Evolutionary conservation across 2,329 filamentous ascomycete genomes (phyloP), one percentile per base, ranked within the genome.

Genomic region (Fusarium subtropicale): DNA sequence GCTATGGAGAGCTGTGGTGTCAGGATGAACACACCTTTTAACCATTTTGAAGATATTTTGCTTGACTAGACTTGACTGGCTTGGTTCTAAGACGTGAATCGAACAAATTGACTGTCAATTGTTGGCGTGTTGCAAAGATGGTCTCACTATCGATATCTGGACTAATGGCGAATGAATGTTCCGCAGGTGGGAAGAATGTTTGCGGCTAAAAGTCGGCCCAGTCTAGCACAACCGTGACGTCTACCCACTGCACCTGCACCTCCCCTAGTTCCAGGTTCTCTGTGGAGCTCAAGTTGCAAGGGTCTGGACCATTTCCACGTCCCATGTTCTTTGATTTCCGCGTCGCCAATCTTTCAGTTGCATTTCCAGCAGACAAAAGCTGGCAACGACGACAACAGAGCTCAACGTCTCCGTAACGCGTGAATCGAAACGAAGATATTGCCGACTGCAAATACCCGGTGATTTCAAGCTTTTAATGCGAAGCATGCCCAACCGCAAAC

Each of bases 401-500:
- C 52, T 44, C 52, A 45, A 38, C 56, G 48, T 30, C 56, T 20
- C 12, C 9, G 18, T 5, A 28, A 55, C 63, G 63, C 45, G 56
- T 55, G 46, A 41, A 28, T 42, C 44, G 22, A 42, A 18, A 44
- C 24, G 12, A 61, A 38, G 22, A n/a, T 33, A 56, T 26, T 39
- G 51, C 44, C 60, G 56, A 71, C 26, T 46, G 24, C 30, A 24
- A 47, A 57, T 20, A 18, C 51, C 64, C n/a, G 42, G 41, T 54
- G 52, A 64, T 62, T 48, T 30, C 60, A 51, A 56, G 65, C 47
- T 42, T 71, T 72, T 70, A 60, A 69, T 70, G 61, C 65, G 65
- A 76, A 76, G 75, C 66, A 78, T 77, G 75, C 59, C 33, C 60
- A 72, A 59, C 66, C 65, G 64, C 71, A 67, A 50, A 67, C 66